Evolutionary conservation across 2,329 filamentous ascomycete species (phyloP).

Genomic region (Hyphodiscus sp.): DNA sequence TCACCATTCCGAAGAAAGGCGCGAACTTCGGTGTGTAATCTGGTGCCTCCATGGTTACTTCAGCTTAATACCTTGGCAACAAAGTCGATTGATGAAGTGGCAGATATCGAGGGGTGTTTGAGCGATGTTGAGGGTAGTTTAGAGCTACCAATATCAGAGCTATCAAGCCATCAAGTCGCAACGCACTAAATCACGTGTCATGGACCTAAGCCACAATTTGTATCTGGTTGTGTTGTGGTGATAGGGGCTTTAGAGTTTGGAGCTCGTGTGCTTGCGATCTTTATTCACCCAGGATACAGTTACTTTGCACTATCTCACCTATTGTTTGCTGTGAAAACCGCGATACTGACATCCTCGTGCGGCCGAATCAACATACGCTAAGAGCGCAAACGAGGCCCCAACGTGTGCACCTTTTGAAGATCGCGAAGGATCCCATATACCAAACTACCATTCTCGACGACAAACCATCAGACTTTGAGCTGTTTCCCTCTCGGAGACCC

Average conservation of each 20-base stretch:
- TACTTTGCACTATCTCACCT: background rate
- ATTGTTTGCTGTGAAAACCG: background rate
- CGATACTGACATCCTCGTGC: background rate
- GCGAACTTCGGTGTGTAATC: constrained; percentile 72
- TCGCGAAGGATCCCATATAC: constrained; percentile 19
- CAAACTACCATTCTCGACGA: constrained; percentile 8
- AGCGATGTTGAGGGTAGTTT: constrained; percentile 12
- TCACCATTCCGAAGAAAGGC: constrained; percentile 83
- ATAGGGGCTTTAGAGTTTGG: background rate
- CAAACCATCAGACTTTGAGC: constrained; percentile 14
- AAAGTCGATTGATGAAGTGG: constrained; percentile 7
- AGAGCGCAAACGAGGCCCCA: constrained; percentile 5
- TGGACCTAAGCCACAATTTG: background rate
- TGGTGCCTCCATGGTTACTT: constrained; percentile 45
- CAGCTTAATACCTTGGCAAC: constrained; percentile 10
- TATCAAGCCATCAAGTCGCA: background rate
- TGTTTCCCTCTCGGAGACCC: constrained; percentile 5
- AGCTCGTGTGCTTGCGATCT: background rate
- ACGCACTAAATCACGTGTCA: background rate
- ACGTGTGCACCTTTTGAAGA: constrained; percentile 14
- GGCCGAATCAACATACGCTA: background rate
- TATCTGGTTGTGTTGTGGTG: background rate
- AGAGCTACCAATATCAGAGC: background rate
- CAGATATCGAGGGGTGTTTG: constrained; percentile 3
- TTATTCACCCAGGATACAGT: background rate